Base-by-base conservation (phyloP, 345 rosid species). In the Orychophragmus violaceus region DNA sequence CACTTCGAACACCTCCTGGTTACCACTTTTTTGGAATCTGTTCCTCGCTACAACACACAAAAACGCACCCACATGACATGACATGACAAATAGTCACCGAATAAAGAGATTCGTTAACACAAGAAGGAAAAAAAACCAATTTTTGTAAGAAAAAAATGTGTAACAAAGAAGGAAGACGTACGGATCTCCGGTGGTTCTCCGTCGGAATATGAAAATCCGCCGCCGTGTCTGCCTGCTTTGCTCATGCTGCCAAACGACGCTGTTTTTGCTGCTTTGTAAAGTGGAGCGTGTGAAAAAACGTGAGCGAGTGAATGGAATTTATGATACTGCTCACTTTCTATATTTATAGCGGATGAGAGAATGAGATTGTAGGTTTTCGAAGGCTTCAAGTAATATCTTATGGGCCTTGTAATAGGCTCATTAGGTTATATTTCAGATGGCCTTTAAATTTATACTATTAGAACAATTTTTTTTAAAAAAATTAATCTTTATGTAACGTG, bases 1-100 rank as follows among this genome's bases (percentile, higher is more conserved):
- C 36, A 53, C 23, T 32, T 69, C 74, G 61, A 36, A 69, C 52
- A 21, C 44, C 3, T 10, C 18, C 6, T 19, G 3, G 8, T 14
- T 50, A 2, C 68, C 74, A 27, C 18, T 51, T 41, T 60, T 69
- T 45, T 10, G 61, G 46, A 69, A 60, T 1, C 22, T 42, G 67
- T 51, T 60, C n/a, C 33, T 69, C 44, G 3, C 67, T 58, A 24
- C 33, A 55, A 17, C 23, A 3, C 32, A 24, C 17, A 25, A n/a
- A n/a, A n/a, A n/a, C n/a, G n/a, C n/a, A n/a, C n/a, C n/a, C n/a
- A n/a, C n/a, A n/a, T n/a, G n/a, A n/a, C n/a, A n/a, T n/a, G 6
- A 51, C 32, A 27, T 5, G 39, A 36, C 6, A 35, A 18, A n/a
- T 6, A 13, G 12, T 30, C 17, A 52, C 8, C 8, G 5, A 30